Base-by-base conservation (phyloP, 2,329 filamentous ascomycete species). In the Phoma herbarum region DNA sequence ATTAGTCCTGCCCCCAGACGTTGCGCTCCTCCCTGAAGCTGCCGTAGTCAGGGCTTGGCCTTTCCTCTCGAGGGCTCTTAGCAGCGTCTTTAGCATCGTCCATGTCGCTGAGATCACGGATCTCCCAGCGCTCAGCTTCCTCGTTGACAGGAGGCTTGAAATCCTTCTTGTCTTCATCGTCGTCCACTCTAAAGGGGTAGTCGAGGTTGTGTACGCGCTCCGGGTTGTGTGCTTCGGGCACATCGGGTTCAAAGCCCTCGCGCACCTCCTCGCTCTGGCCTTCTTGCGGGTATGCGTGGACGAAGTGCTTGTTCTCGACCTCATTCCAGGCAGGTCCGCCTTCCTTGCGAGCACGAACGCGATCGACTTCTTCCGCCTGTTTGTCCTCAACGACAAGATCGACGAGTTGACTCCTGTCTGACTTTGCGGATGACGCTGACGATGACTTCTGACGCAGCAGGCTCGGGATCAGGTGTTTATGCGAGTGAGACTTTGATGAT, bases 311-410 rank as follows among this genome's bases (percentile, higher is more conserved):
- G 18, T 81, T 77, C 60, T 85, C 81, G 10, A 79, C 79, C 48
- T 83, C 81, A 62, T 88, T 87, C 84, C 85, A 87, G 18, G 81
- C 83, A 25, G 86, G 81, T 25, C 86, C 84, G 47, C 85, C 84
- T 74, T 88, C 86, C 70, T 87, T 87, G 52, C 86, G 81, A 12
- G 84, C 84, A 50, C 86, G 81, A n/a, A 85, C 83, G 46, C 85
- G 83, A 59, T 89, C 86, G 45, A 84, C 79, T 53, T 86, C 82
- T 69, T 89, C 87, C 6, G 86, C 87, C 45, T 86, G 75, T 43
- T 77, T 82, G 69, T 90, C 86, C 76, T 90, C 87, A 9, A 90
- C 85, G 0, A 90, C 83, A 4, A 90, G 77, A 70, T 90, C 88
- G 11, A 90, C 87, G 5, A 90, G 78, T 65, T 90, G 88, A 63